Evolutionary conservation across 495 filamentous ascomycete species (phyloP).

Genomic region (Xylaria cubensis): DNA sequence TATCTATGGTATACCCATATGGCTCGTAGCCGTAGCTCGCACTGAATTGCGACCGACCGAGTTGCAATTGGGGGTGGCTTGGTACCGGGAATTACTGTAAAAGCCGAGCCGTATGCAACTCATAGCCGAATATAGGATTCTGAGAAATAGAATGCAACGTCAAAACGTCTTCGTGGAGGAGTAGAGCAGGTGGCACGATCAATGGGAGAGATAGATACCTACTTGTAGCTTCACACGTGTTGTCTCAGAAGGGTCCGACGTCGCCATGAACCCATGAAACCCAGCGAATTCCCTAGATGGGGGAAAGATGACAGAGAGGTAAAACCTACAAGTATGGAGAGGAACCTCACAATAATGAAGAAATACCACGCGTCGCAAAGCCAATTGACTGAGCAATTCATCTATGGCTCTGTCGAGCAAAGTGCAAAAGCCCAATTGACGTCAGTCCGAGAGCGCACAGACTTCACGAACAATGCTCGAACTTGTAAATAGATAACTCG

Average conservation of each 20-base stretch:
- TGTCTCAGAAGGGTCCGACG: constrained; percentile 13
- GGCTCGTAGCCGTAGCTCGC: constrained; percentile 7
- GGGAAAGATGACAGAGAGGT: background rate
- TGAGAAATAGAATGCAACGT: constrained; percentile 10
- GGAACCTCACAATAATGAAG: no score
- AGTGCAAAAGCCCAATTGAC: constrained; percentile 7
- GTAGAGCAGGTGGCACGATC: background rate
- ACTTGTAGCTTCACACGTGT: constrained; percentile 12
- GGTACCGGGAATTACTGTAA: constrained; percentile 15
- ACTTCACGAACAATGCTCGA: constrained; percentile 1
- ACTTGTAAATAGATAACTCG: background rate
- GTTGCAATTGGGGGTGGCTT: constrained; percentile 23
- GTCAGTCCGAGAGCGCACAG: constrained; percentile 18
- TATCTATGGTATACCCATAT: constrained; percentile 15
- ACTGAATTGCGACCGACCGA: background rate
- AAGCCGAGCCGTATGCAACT: constrained; percentile 13
- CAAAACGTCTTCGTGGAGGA: background rate
- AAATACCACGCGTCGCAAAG: background rate
- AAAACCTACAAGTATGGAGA: background rate
- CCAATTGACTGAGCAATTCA: background rate
- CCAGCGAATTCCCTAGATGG: background rate
- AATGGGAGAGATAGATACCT: background rate
- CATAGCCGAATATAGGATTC: constrained; percentile 18
- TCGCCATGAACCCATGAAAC: constrained; percentile 17
- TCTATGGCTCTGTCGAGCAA: background rate